phyloP scores from a whole-genome alignment of 768 basidiomycete species.

The Sporobolomyces roseus region DNA sequence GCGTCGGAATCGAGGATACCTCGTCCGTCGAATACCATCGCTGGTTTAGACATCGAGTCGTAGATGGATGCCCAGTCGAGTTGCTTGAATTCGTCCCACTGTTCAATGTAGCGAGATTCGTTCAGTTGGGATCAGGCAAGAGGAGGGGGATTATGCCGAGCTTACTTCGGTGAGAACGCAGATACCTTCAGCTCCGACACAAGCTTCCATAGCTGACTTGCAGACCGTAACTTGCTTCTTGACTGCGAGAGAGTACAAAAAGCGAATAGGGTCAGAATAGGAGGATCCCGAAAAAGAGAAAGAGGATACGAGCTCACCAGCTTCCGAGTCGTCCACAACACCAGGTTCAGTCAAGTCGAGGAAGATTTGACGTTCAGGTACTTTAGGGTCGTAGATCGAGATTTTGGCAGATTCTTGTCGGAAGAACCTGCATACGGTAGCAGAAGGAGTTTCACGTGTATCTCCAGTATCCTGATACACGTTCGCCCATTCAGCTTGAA shows the following conservation, averaged over 20 bases:
- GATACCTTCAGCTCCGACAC: conserved; percentile 81
- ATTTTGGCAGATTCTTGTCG: conserved; percentile 78
- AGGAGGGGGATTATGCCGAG: neutral
- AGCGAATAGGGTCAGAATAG: too few species aligned
- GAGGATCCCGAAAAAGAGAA: neutral
- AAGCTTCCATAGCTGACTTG: conserved; percentile 75
- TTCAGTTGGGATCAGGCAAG: neutral
- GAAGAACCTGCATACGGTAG: conserved; percentile 92
- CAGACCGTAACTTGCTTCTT: conserved; percentile 82
- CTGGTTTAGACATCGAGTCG: conserved; percentile 89
- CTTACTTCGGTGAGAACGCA: conserved; percentile 81
- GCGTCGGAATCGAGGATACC: conserved; percentile 76
- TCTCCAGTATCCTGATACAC: conserved; percentile 87
- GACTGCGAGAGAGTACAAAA: too few species aligned
- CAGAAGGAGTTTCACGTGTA: conserved; percentile 94
- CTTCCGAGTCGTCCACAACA: conserved; percentile 56
- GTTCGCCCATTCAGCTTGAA: neutral
- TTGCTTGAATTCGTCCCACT: conserved; percentile 88
- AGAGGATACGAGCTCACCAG: conserved; percentile 55
- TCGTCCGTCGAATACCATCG: conserved; percentile 87
- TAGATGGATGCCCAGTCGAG: conserved; percentile 89
- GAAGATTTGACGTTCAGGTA: conserved; percentile 81
- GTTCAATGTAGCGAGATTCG: neutral
- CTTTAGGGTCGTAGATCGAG: conserved; percentile 85
- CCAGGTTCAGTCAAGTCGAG: conserved; percentile 54